Evolutionary conservation across 768 basidiomycete species (phyloP).

Genomic region (Polyporus arcularius): DNA sequence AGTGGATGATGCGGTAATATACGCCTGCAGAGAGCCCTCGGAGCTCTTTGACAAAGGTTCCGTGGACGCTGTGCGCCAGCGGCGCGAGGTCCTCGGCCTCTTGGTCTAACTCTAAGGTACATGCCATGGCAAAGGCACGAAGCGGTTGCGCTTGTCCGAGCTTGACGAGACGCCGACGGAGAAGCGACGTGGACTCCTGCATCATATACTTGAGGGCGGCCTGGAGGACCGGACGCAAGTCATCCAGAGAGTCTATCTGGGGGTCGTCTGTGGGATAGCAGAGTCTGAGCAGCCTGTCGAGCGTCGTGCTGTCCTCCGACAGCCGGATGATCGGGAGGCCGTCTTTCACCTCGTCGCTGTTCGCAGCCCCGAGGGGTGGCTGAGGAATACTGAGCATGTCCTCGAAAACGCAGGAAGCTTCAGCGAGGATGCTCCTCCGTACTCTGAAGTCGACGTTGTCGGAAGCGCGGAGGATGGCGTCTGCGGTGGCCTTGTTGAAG

Average conservation of each 20-base stretch:
- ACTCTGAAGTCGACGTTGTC: constrained; percentile 23
- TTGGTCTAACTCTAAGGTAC: constrained; percentile 5
- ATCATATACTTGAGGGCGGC: constrained; percentile 26
- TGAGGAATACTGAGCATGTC: constrained; percentile 25
- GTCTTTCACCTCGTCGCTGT: constrained; percentile 12
- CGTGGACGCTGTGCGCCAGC: constrained; percentile 8
- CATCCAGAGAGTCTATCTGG: constrained; percentile 13
- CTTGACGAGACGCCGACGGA: constrained; percentile 10
- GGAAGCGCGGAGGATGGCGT: constrained; percentile 18
- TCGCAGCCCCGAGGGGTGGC: constrained; percentile 5
- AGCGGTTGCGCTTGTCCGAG: constrained; percentile 21
- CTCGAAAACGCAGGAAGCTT: constrained; percentile 21
- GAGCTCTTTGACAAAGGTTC: constrained; percentile 13
- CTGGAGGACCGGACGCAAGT: constrained; percentile 20
- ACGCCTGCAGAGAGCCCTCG: constrained; percentile 13
- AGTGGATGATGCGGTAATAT: constrained; percentile 18
- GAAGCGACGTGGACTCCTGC: constrained; percentile 16
- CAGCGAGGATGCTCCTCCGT: constrained; percentile 14
- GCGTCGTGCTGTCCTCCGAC: constrained; percentile 15
- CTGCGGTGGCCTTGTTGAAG: constrained; percentile 21
- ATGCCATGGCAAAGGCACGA: constrained; percentile 13
- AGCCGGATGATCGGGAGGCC: constrained; percentile 18
- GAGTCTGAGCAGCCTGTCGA: constrained; percentile 17
- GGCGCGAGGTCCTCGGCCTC: constrained; percentile 13
- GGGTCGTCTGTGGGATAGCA: constrained; percentile 23